phyloP scores from a whole-genome alignment of 2,329 filamentous ascomycete genomes.

The Didymella sp. region DNA sequence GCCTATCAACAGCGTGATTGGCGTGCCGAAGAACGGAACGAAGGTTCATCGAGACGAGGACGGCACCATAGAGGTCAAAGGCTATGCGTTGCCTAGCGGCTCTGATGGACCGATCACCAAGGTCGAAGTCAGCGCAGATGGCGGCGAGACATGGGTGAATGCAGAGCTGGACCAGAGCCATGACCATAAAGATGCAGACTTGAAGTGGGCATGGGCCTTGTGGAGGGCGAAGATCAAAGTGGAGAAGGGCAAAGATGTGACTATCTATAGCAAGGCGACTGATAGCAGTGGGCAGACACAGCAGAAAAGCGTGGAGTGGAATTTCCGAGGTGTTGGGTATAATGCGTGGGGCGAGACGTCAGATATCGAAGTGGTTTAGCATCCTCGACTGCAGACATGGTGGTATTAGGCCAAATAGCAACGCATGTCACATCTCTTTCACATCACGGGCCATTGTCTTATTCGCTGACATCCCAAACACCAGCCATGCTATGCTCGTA shows the following conservation, averaged over 20 bases:
- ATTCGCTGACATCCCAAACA: slow-evolving; percentile 9
- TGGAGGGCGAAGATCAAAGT: slow-evolving; percentile 59
- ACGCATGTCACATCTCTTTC: not conserved
- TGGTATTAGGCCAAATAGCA: not conserved
- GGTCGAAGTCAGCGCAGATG: slow-evolving; percentile 62
- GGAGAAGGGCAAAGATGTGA: slow-evolving; percentile 51
- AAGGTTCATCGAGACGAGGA: slow-evolving; percentile 51
- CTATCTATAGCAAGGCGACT: slow-evolving; percentile 62
- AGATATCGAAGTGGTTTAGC: slow-evolving; percentile 55
- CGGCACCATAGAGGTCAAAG: slow-evolving; percentile 58
- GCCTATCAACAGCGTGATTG: slow-evolving; percentile 64
- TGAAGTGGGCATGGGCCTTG: slow-evolving; percentile 65
- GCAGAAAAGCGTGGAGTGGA: slow-evolving; percentile 60
- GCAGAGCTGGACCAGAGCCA: slow-evolving; percentile 50
- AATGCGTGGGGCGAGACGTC: slow-evolving; percentile 65
- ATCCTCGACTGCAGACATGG: not conserved
- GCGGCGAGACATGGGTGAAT: slow-evolving; percentile 58
- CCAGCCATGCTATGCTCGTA: slow-evolving; percentile 25
- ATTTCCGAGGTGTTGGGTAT: slow-evolving; percentile 66
- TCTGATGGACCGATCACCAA: slow-evolving; percentile 60
- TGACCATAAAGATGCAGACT: slow-evolving; percentile 32
- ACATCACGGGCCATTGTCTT: not conserved
- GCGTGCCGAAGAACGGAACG: slow-evolving; percentile 55
- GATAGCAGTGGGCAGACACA: slow-evolving; percentile 63
- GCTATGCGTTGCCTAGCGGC: slow-evolving; percentile 64